Evolutionary conservation across 2,329 filamentous ascomycete species (phyloP).

Genomic region (Ceratocystis alfenasii): DNA sequence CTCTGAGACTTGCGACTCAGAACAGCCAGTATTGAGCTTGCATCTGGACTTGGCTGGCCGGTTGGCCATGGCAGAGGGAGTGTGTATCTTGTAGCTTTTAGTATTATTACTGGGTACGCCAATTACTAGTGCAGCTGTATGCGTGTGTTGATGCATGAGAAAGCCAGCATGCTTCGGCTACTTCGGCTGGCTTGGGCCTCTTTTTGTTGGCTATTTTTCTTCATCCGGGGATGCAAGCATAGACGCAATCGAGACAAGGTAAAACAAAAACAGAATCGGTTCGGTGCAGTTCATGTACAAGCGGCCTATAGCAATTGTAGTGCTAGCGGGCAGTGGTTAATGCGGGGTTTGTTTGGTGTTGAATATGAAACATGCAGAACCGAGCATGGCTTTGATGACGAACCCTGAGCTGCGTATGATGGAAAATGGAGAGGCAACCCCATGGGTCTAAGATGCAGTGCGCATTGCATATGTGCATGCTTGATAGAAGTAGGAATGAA

Average conservation of each 20-base stretch:
- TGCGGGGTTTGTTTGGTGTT: neutral
- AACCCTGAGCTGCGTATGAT: neutral
- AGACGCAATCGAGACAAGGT: no score
- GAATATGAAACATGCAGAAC: conserved; percentile 3
- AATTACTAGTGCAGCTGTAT: neutral
- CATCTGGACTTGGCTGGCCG: neutral
- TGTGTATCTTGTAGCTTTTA: neutral
- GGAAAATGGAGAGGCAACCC: neutral
- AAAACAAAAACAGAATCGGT: no score
- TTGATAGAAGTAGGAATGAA: neutral
- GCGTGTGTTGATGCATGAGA: neutral
- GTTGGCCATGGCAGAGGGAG: neutral
- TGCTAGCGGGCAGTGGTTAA: neutral
- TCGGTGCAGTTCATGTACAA: no score
- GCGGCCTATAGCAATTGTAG: no score
- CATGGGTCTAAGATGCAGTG: neutral
- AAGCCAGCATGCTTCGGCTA: neutral
- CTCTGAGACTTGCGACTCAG: neutral
- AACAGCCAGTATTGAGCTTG: neutral
- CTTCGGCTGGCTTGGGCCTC: neutral
- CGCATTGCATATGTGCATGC: neutral
- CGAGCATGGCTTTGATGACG: conserved; percentile 2
- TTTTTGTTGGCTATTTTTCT: no score
- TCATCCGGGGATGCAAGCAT: no score
- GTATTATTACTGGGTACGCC: neutral